Evolutionary conservation across 2,329 filamentous ascomycete species (phyloP).

Genomic region (Aspergillus proliferans): DNA sequence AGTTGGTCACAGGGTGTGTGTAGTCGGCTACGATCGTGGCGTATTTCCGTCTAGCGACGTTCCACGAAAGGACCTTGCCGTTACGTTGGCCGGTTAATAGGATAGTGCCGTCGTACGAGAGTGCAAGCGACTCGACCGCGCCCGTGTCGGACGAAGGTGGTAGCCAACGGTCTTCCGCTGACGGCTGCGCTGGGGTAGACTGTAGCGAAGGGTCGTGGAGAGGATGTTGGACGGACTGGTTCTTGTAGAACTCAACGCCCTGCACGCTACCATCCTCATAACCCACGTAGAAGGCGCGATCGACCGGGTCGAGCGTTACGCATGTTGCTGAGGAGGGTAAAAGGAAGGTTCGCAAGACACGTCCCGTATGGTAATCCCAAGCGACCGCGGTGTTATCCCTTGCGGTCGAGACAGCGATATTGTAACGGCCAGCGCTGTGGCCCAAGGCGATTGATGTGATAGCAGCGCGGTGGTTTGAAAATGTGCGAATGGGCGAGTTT

Average conservation of each 20-base stretch:
- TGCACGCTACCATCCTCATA: constrained; percentile 77
- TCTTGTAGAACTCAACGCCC: constrained; percentile 66
- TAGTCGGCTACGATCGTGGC: constrained; percentile 63
- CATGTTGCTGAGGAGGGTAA: constrained; percentile 68
- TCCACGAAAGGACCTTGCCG: constrained; percentile 77
- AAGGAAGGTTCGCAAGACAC: constrained; percentile 72
- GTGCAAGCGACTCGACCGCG: constrained; percentile 58
- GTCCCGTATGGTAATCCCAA: constrained; percentile 84
- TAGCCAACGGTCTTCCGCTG: constrained; percentile 39
- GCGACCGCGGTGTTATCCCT: constrained; percentile 83
- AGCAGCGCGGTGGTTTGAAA: constrained; percentile 61
- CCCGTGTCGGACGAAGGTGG: constrained; percentile 59
- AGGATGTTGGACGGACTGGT: constrained; percentile 37
- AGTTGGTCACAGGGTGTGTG: constrained; percentile 75
- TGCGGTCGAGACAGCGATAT: constrained; percentile 76
- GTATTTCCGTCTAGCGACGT: constrained; percentile 64
- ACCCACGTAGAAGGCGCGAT: constrained; percentile 73
- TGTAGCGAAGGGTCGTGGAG: constrained; percentile 31
- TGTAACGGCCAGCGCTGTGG: constrained; percentile 65
- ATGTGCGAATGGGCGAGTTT: constrained; percentile 65
- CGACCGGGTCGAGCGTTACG: constrained; percentile 70
- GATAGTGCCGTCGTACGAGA: constrained; percentile 76
- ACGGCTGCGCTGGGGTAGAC: constrained; percentile 36
- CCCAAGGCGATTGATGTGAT: constrained; percentile 50
- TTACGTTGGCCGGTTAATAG: constrained; percentile 74